A percentile compares a stretch with the other conserved stretches of the same genome.
These are phyloP conservation scores for Solanum peruvianum DNA, from an alignment of 257 asterid genomes.

Conservation along the genomic window DNA sequence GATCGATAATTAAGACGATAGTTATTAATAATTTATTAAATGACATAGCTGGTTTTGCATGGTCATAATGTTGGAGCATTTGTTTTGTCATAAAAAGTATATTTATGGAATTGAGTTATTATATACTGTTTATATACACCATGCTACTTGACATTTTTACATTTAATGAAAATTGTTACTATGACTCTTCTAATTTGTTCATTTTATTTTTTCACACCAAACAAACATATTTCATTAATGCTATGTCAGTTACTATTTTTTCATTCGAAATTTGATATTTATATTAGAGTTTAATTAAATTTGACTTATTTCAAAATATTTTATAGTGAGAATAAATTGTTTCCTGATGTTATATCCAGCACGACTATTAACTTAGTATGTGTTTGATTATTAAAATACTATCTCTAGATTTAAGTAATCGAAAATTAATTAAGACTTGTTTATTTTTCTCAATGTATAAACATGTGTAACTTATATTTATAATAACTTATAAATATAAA, in stretches of 20 bases:
- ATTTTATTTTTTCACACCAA: background rate
- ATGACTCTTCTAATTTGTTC: background rate
- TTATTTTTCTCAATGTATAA: background rate
- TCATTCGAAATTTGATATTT: rapidly evolving
- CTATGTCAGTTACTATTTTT: background rate
- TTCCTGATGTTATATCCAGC: rapidly evolving
- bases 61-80: background rate
- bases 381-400: background rate
- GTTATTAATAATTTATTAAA: background rate
- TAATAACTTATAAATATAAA: background rate
- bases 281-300: too few species aligned
- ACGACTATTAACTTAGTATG: background rate
- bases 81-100: background rate
- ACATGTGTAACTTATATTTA: background rate
- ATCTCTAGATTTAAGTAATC: background rate
- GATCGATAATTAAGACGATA: background rate
- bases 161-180: background rate
- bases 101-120: background rate
- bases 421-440: background rate
- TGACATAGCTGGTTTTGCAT: background rate
- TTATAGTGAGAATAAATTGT: too few species aligned
- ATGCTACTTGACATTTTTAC: background rate
- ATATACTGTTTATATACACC: background rate
- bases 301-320: rapidly evolving
- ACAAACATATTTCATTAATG: background rate